phyloP scores from a whole-genome alignment of 1,139 yeast species.

The Candida dubliniensis region DNA sequence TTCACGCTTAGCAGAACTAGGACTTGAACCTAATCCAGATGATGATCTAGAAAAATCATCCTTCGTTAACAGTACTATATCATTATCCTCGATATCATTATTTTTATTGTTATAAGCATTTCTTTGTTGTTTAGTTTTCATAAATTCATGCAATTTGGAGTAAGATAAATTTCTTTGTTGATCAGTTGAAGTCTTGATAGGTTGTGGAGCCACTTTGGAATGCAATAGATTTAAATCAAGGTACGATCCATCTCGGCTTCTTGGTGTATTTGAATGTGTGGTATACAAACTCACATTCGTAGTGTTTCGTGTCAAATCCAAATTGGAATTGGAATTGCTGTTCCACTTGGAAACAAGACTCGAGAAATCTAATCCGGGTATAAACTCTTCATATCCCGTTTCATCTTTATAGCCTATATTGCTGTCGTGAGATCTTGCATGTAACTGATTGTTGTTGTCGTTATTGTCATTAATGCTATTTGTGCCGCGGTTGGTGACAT shows the following conservation, averaged over 20 bases:
- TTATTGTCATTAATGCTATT: neutral
- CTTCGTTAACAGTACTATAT: constrained; percentile 3
- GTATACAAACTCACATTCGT: constrained; percentile 12
- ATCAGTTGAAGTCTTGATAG: constrained; percentile 24
- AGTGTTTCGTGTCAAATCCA: constrained; percentile 11
- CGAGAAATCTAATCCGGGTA: constrained; percentile 62
- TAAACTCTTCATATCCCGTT: constrained; percentile 63
- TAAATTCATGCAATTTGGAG: constrained; percentile 28
- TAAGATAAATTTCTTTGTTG: constrained; percentile 19
- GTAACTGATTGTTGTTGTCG: constrained; percentile 17
- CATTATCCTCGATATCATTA: constrained; percentile 3
- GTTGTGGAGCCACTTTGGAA: constrained; percentile 50
- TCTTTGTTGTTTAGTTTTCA: constrained; percentile 23
- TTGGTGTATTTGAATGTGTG: constrained; percentile 21
- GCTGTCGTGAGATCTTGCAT: constrained; percentile 34
- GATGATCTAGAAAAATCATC: constrained; percentile 4
- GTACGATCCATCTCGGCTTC: constrained; percentile 38
- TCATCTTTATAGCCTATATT: constrained; percentile 14
- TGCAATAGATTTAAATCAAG: constrained; percentile 46
- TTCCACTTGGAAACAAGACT: constrained; percentile 44
- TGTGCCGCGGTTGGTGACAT: neutral
- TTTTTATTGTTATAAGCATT: neutral
- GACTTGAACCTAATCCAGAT: constrained; percentile 2
- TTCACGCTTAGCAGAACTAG: constrained; percentile 8
- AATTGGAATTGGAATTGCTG: constrained; percentile 13